Evolutionary conservation across 306 rosid species (phyloP).

Genomic region (Notholithocarpus densiflorus): DNA sequence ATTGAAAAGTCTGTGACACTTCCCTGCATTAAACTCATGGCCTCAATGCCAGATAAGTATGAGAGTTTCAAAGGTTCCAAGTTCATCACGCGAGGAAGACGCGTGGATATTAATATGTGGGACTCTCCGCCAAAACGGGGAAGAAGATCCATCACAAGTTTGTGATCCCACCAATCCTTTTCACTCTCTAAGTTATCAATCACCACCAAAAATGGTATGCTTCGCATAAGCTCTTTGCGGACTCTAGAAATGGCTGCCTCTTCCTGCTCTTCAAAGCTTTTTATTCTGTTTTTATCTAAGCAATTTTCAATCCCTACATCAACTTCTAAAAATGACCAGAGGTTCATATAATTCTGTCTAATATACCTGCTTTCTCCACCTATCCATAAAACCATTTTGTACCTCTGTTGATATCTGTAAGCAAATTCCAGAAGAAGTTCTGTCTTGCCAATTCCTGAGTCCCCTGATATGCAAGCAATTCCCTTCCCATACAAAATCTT

Average conservation of each 20-base stretch:
- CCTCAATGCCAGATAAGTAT: constrained; percentile 75
- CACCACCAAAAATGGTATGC: constrained; percentile 72
- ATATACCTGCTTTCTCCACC: constrained; percentile 84
- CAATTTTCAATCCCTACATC: constrained; percentile 77
- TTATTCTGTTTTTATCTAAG: constrained; percentile 54
- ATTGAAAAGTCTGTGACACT: constrained; percentile 57
- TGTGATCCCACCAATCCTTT: constrained; percentile 96
- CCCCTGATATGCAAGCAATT: constrained; percentile 79
- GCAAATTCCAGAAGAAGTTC: constrained; percentile 90
- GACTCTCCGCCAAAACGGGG: constrained; percentile 89
- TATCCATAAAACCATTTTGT: constrained; percentile 84
- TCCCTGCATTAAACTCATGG: constrained; percentile 75
- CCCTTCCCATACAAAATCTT: constrained; percentile 80
- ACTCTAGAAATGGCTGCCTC: constrained; percentile 68
- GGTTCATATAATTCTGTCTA: constrained; percentile 77
- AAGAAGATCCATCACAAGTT: constrained; percentile 85
- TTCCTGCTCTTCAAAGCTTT: constrained; percentile 76
- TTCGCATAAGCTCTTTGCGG: constrained; percentile 84
- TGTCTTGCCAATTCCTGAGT: constrained; percentile 84
- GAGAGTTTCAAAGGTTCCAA: constrained; percentile 86
- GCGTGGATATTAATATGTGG: constrained; percentile 72
- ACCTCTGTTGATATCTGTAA: constrained; percentile 79
- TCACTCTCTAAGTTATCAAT: constrained; percentile 87
- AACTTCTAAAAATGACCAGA: constrained; percentile 70
- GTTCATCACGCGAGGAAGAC: constrained; percentile 70